Evolutionary conservation across 2,329 filamentous ascomycete species (phyloP).

Genomic region (Arthrobotrys musiformis): DNA sequence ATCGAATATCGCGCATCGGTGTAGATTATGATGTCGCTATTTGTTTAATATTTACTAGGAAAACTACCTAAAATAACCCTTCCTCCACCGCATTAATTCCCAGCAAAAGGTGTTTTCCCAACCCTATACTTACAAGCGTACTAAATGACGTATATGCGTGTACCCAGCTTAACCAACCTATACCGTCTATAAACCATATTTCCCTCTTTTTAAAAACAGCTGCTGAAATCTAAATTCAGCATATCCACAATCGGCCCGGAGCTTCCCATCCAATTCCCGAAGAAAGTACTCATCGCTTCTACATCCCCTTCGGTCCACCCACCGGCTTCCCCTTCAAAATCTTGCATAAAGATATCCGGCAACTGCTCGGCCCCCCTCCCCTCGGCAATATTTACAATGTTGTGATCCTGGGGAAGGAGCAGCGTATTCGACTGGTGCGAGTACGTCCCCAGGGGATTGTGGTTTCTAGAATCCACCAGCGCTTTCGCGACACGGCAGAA

Average conservation of each 20-base stretch:
- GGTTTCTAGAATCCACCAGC: constrained; percentile 30
- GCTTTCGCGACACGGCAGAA: constrained; percentile 53
- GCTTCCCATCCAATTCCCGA: constrained; percentile 55
- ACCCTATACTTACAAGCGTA: no score
- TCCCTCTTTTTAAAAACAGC: constrained; percentile 30
- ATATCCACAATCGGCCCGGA: constrained; percentile 53
- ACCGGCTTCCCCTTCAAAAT: constrained; percentile 43
- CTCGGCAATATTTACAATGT: constrained; percentile 28
- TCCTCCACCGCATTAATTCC: not conserved
- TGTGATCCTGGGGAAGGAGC: constrained; percentile 40
- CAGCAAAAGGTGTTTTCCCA: not conserved
- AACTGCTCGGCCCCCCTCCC: constrained; percentile 20
- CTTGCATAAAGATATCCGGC: constrained; percentile 54
- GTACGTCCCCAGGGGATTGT: constrained; percentile 39
- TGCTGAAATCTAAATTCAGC: constrained; percentile 54
- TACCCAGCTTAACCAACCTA: not conserved
- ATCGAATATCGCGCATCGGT: not conserved
- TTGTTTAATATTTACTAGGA: not conserved
- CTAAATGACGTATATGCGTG: not conserved
- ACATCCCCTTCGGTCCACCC: constrained; percentile 50
- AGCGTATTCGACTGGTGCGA: constrained; percentile 50
- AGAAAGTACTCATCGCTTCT: constrained; percentile 54
- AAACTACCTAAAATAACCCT: not conserved
- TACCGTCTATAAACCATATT: not conserved
- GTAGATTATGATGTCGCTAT: not conserved